Evolutionary conservation across 164 flowering plant genomes (phyloP).

Genomic region (Piper betle): DNA sequence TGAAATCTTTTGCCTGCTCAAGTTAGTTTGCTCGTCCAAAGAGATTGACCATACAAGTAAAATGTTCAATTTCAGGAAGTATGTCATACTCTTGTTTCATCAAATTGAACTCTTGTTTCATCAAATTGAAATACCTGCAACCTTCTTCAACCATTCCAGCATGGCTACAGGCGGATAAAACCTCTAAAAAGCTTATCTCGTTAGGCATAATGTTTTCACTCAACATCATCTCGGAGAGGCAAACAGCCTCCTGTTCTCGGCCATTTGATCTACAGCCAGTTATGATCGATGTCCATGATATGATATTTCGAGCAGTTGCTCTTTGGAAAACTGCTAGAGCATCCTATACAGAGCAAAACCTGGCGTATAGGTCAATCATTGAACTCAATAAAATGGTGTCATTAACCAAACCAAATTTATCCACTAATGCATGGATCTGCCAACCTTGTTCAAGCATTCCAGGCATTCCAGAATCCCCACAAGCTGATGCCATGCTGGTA

Average conservation of each 20-base stretch:
- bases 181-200: constrained; percentile 42
- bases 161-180: constrained; percentile 66
- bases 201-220: constrained; percentile 44
- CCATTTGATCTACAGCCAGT: constrained; percentile 51
- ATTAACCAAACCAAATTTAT: constrained; percentile 31
- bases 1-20: constrained; percentile 38
- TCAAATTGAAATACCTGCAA: constrained; percentile 28
- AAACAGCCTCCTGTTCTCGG: constrained; percentile 32
- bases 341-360: constrained; percentile 49
- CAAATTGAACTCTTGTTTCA: constrained; percentile 42
- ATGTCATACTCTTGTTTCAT: constrained; percentile 50
- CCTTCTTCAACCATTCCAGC: constrained; percentile 58
- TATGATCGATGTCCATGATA: constrained; percentile 56
- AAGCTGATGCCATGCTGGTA: constrained; percentile 45
- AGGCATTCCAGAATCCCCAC: constrained; percentile 32
- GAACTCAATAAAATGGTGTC: constrained; percentile 40
- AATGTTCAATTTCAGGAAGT: constrained; percentile 42
- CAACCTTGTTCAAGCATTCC: constrained; percentile 40
- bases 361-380: constrained; percentile 57
- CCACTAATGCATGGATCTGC: constrained; percentile 36
- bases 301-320: constrained; percentile 22
- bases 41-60: constrained; percentile 71
- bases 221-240: constrained; percentile 44
- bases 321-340: constrained; percentile 35
- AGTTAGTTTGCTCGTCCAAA: constrained; percentile 56